Evolutionary conservation across 495 filamentous ascomycete genomes (phyloP), one percentile per base, ranked within the genome.

Genomic region (Baudoinia panamericana): DNA sequence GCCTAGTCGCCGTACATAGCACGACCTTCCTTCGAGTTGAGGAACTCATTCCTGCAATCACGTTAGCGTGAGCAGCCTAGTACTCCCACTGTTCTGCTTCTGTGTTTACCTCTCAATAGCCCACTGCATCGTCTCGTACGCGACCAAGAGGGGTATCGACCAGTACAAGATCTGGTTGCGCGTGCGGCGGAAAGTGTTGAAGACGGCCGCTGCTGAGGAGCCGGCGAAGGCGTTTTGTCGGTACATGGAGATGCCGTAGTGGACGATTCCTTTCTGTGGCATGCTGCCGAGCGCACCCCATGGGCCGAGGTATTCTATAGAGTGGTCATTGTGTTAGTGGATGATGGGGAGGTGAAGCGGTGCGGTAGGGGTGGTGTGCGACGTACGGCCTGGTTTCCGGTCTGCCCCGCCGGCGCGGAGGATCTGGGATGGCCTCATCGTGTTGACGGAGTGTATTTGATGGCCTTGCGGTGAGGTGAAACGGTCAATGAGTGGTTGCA

Each of bases 11-110:
- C 61, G 27, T 43, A 62, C 43, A 75, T 57, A 63, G 56, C 72
- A 45, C 83, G 82, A 30, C 86, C 86, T 29, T 71, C 69, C 73
- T 94, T 94, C 55, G 82, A 90, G 72, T 92, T 90, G 52, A 90
- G 69, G 67, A 78, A 90, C 56, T 92, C 72, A 68, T 94, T 94
- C 61, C 86, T 93, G 51, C 4, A 35, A 25, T 34, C 13, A 28
- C 17, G 4, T 24, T 3, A 17, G 9, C 15, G 16, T 8, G 11
- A 23, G 29, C 5, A 30, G 10, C 17, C 11, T 3, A 27, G 21
- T 25, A 15, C 12, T 11, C 8, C 10, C 3, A 8, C 28, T 13
- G 9, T 13, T 19, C 36, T 17, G 3, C n/a, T 36, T 10, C 19
- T 42, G 6, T n/a, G 61, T 73, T 36, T 75, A 92, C 86, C 75